These are phyloP conservation scores for Centrapalus pauciflorus DNA, from an alignment of 129 eudicot genomes.

Conservation along the genomic window DNA sequence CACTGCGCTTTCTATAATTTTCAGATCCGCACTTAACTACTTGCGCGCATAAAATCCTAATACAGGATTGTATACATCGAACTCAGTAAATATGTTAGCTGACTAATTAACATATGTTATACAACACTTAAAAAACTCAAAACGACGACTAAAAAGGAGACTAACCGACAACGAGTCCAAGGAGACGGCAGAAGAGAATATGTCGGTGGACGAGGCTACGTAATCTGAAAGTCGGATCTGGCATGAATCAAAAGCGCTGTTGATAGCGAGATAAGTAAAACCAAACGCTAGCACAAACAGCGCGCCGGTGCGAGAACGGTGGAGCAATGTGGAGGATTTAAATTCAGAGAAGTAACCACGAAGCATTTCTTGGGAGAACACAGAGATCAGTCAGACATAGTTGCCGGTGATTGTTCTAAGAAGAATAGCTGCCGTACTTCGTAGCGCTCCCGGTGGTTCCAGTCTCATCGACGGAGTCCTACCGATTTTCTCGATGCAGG, in stretches of 20 bases:
- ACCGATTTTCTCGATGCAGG: neutral
- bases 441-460: conserved; percentile 3
- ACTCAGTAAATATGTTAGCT: neutral
- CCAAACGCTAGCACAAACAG: conserved; percentile 10
- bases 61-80: neutral
- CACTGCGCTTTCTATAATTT: neutral
- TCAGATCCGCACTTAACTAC: neutral
- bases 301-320: conserved; percentile 26
- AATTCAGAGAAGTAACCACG: conserved; percentile 13
- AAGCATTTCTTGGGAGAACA: conserved; percentile 10
- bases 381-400: neutral
- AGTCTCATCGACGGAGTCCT: conserved; percentile 7
- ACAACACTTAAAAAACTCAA: neutral
- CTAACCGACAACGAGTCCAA: conserved; percentile 28
- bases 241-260: conserved; percentile 18
- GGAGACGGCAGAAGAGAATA: conserved; percentile 12
- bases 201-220: conserved; percentile 19
- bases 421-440: neutral
- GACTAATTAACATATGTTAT: neutral
- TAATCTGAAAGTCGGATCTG: conserved; percentile 33
- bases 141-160: neutral
- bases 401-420: neutral
- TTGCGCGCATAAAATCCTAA: neutral
- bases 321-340: conserved; percentile 10
- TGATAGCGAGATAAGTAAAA: conserved; percentile 18